Percentiles rank a stretch among this genome's conserved stretches.
phyloP scores from a whole-genome alignment of 2,329 filamentous ascomycete species.

The Paraphaeosphaeria minitans region DNA sequence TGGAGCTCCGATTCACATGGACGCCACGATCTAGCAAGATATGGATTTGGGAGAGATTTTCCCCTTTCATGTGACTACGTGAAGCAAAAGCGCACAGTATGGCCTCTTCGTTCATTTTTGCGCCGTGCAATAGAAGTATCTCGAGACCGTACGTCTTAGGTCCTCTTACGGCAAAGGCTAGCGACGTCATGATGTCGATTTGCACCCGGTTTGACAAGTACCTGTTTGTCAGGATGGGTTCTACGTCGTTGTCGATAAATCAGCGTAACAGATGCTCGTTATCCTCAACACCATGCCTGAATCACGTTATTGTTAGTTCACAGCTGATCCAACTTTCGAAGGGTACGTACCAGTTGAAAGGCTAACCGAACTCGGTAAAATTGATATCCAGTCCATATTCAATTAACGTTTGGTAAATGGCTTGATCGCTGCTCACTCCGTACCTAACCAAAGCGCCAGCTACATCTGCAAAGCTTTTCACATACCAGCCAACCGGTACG shows the following conservation, averaged over 20 bases:
- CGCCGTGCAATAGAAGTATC: slow-evolving; percentile 5
- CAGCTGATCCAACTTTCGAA: too few species aligned
- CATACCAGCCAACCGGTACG: too few species aligned
- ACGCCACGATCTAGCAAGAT: slow-evolving; percentile 12
- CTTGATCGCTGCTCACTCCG: too few species aligned
- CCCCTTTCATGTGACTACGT: background rate
- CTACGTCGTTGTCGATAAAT: slow-evolving; percentile 16
- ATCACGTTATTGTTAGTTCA: too few species aligned
- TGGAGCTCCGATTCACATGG: slow-evolving; percentile 10
- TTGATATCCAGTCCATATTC: too few species aligned
- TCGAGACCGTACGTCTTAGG: background rate
- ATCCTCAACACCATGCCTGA: too few species aligned
- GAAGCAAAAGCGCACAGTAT: background rate
- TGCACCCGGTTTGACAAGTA: background rate
- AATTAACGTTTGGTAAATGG: too few species aligned
- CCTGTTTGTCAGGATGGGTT: slow-evolving; percentile 9
- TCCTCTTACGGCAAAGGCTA: background rate
- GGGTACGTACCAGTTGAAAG: too few species aligned
- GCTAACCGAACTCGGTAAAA: too few species aligned
- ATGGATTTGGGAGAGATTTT: slow-evolving; percentile 3
- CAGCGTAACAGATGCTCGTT: slow-evolving; percentile 9
- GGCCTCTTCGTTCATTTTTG: background rate
- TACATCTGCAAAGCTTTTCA: too few species aligned
- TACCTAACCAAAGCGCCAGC: too few species aligned
- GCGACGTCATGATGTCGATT: background rate